Base-by-base conservation (phyloP, 169 alveolate genomes). In the Ichthyophthirius multifiliis region DNA sequence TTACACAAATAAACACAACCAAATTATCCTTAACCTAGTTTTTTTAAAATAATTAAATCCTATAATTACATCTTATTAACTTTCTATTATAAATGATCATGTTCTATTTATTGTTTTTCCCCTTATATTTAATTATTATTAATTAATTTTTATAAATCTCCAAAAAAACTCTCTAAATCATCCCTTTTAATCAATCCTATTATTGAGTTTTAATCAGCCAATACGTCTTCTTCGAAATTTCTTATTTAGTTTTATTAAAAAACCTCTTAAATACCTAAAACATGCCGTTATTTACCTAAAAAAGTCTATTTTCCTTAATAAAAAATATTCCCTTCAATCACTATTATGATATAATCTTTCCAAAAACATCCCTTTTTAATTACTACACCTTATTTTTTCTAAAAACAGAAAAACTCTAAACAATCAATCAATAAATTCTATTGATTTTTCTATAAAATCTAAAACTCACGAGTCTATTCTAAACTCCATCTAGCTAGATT, bases 1-100 rank as follows among this genome's bases (percentile, higher is more conserved):
- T 81, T 81, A 27, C 67, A 81, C 34, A 81, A 73, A 74, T 71
- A 81, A 12, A 81, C 86, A 46, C 48, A 65, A 18, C 86, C 86
- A 63, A 81, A 81, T 73, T 67, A 37, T 23, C 86, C 86, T 47
- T 47, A 62, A 3, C 86, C 86, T 71, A 81, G 32, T 64, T 81
- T 81, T 55, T 81, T 80, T 9, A 81, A 71, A 37, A 43, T 32
- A 2, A 71, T n/a, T 10, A 81, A 71, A 43, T 81, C 86, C 13
- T 18, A 15, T 1, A 67, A 37, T 6, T 18, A 18, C 77, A 35
- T 34, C 5, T n/a, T 67, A 18, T 13, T 10, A 55, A 55, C 71
- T 23, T 55, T 27, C 31, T 34, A 55, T 10, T 55, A 27, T 27
- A 55, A 55, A 39, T 55, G 23, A 27, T 34, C 23, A 12, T 55